Evolutionary conservation across 495 filamentous ascomycete genomes (phyloP).

Genomic region (Penicillium simplicissimum): DNA sequence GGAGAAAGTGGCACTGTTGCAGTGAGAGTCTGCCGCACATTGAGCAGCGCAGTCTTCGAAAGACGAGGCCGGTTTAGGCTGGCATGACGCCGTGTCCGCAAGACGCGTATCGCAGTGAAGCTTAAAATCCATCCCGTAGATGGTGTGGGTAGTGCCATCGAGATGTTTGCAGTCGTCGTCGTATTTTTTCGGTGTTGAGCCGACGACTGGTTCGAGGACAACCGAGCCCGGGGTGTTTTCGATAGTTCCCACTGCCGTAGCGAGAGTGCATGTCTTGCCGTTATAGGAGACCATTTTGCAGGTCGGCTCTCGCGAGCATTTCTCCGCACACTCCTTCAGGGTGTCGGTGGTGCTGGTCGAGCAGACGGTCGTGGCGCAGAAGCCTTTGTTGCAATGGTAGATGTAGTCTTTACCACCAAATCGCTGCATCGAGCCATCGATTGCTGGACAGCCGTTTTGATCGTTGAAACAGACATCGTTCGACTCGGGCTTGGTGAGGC

Average conservation of each 20-base stretch:
- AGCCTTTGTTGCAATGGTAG: not conserved
- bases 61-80: not conserved
- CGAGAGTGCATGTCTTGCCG: not conserved
- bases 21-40: not conserved
- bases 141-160: not conserved
- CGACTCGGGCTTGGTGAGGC: not conserved
- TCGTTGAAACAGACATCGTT: not conserved
- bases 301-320: not conserved
- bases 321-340: not conserved
- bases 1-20: not conserved
- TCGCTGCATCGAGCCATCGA: not conserved
- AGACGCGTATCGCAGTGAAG: not conserved
- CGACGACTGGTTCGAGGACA: not conserved
- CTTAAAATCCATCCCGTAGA: not conserved
- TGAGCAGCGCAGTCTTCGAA: not conserved
- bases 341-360: not conserved
- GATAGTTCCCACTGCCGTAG: not conserved
- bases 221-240: not conserved
- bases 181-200: not conserved
- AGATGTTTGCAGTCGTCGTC: not conserved
- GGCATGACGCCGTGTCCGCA: not conserved
- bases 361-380: not conserved
- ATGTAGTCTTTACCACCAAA: not conserved
- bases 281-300: not conserved
- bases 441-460: not conserved